Conservation (phyloP, 2,329 filamentous ascomycete species). For the Shiraia sp. region DNA sequence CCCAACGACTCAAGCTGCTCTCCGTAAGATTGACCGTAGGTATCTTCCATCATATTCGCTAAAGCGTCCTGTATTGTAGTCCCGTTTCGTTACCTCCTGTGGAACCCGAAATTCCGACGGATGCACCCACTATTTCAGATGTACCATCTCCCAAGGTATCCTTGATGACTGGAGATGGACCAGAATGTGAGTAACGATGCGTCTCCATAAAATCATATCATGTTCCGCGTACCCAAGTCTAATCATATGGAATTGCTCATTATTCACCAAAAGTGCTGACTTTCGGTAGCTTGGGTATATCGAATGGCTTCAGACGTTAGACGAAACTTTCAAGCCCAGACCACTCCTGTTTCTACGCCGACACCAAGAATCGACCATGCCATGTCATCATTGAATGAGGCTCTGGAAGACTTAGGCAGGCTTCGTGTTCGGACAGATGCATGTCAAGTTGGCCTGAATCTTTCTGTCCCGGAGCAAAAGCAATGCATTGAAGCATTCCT, state of each 20-base stretch:
- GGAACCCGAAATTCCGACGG: background rate
- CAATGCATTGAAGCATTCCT: conserved; percentile 28
- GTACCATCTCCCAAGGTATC: conserved; percentile 17
- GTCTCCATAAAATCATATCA: too few relatives aligned
- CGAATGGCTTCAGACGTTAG: conserved; percentile 30
- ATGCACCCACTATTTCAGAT: background rate
- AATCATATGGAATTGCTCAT: too few relatives aligned
- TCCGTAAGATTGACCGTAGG: background rate
- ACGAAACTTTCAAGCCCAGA: conserved; percentile 25
- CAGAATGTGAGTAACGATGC: conserved; percentile 21
- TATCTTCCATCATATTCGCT: background rate
- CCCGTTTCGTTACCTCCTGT: background rate
- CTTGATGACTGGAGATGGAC: conserved; percentile 18
- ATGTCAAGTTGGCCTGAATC: conserved; percentile 11
- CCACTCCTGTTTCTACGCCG: conserved; percentile 24
- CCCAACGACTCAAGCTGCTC: conserved; percentile 2
- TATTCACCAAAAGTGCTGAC: too few relatives aligned
- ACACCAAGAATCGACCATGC: conserved; percentile 26
- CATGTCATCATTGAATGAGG: conserved; percentile 32
- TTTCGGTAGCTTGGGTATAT: conserved; percentile 30
- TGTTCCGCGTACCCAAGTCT: too few relatives aligned
- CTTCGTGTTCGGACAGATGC: conserved; percentile 24
- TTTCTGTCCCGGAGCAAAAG: conserved; percentile 20
- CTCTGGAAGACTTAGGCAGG: conserved; percentile 30
- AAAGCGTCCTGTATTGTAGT: background rate